phyloP scores from a whole-genome alignment of 2,329 filamentous ascomycete genomes.

The Conoideocrella luteorostrata region DNA sequence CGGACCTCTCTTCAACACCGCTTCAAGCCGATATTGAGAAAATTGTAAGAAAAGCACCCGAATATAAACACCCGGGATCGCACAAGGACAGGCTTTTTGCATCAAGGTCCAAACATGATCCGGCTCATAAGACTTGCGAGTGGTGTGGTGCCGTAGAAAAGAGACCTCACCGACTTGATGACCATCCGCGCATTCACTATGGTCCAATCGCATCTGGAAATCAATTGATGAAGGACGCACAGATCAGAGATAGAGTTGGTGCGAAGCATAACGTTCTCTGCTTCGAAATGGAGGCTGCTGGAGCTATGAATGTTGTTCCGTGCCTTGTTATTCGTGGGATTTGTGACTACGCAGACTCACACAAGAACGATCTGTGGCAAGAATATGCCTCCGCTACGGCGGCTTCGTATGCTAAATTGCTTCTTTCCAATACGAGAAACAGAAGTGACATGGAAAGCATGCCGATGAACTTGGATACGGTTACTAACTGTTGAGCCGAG shows the following conservation, averaged over 20 bases:
- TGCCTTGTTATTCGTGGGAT: slow-evolving; percentile 29
- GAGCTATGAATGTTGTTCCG: slow-evolving; percentile 15
- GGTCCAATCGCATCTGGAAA: not conserved
- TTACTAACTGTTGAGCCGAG: too few species aligned
- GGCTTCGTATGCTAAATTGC: slow-evolving; percentile 16
- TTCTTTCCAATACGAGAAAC: too few species aligned
- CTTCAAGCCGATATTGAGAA: not conserved
- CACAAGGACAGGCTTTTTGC: not conserved
- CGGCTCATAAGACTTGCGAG: not conserved
- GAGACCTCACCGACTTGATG: not conserved
- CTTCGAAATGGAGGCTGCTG: slow-evolving; percentile 24
- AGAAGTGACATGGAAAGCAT: too few species aligned
- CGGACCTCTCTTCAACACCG: not conserved
- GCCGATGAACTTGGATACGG: too few species aligned
- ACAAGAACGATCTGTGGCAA: slow-evolving; percentile 31
- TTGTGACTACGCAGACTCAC: slow-evolving; percentile 30
- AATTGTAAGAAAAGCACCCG: not conserved
- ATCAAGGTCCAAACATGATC: not conserved
- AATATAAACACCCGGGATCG: not conserved
- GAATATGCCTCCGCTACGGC: slow-evolving; percentile 25
- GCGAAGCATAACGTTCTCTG: slow-evolving; percentile 5
- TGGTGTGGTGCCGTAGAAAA: not conserved
- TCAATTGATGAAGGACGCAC: not conserved
- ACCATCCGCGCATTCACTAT: not conserved
- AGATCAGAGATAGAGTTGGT: not conserved